These are phyloP conservation scores for Sarocladiaceae sp. DNA, from an alignment of 2,329 filamentous ascomycete species.

Conservation along the genomic window DNA sequence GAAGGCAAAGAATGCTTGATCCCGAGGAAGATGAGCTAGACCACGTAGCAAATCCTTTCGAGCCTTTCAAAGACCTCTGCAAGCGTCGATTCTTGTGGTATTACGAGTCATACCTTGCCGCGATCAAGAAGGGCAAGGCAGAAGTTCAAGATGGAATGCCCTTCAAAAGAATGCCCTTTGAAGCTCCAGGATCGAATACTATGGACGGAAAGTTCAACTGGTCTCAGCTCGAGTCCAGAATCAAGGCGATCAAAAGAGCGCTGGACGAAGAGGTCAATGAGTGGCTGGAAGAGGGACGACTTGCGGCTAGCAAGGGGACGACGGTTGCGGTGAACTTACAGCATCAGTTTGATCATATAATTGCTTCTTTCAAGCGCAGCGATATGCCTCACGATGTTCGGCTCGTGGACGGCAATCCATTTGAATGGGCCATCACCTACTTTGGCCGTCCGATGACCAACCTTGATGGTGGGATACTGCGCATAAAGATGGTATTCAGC, in stretches of 20 bases:
- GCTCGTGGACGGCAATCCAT: conserved; percentile 76
- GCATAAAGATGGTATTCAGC: conserved; percentile 72
- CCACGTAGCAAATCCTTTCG: conserved; percentile 55
- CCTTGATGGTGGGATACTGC: conserved; percentile 84
- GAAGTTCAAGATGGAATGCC: conserved; percentile 56
- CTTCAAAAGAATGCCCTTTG: conserved; percentile 86
- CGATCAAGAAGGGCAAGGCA: conserved; percentile 58
- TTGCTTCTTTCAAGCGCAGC: conserved; percentile 64
- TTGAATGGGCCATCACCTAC: conserved; percentile 82
- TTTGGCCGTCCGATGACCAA: conserved; percentile 91
- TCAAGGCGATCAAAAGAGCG: conserved; percentile 61
- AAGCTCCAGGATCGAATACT: conserved; percentile 57
- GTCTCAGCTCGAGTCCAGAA: conserved; percentile 60
- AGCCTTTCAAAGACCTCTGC: conserved; percentile 84
- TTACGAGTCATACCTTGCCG: conserved; percentile 74
- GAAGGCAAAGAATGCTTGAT: neutral
- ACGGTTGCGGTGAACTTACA: conserved; percentile 76
- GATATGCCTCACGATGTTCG: conserved; percentile 69
- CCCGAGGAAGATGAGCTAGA: conserved; percentile 45
- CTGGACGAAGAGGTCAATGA: conserved; percentile 75
- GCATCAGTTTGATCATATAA: conserved; percentile 74
- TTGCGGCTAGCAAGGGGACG: conserved; percentile 53
- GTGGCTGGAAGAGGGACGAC: conserved; percentile 58
- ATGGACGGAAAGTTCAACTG: conserved; percentile 91
- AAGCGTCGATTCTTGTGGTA: conserved; percentile 96